Conservation (phyloP, 176 grass and related monocot species). For the Paspalum vaginatum region DNA sequence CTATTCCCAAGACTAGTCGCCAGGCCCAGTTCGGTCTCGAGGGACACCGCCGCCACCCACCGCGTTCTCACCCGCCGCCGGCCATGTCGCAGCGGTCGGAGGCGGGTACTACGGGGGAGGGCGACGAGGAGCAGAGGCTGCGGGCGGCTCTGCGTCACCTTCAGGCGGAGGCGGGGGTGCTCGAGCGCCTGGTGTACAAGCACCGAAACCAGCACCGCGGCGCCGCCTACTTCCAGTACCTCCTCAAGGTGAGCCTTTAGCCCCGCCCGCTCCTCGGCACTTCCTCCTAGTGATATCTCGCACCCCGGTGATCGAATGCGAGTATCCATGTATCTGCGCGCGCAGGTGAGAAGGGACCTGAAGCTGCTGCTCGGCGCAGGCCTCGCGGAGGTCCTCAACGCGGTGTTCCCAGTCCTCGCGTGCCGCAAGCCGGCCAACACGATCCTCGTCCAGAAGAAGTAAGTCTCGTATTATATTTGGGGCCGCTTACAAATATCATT, state of each 20-base stretch:
- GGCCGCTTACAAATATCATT: neutral
- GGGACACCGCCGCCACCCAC: neutral
- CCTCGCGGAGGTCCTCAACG: constrained; percentile 47
- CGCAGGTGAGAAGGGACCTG: constrained; percentile 67
- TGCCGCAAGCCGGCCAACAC: constrained; percentile 56
- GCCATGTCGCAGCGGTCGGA: constrained; percentile 15
- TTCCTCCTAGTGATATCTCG: neutral
- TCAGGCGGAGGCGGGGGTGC: constrained; percentile 53
- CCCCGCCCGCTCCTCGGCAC: neutral
- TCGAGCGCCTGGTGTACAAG: constrained; percentile 73
- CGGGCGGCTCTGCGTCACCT: constrained; percentile 42
- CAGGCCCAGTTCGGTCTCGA: neutral
- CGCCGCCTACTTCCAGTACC: constrained; percentile 65
- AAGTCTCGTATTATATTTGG: neutral
- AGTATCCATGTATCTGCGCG: neutral
- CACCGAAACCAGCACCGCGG: constrained; percentile 65
- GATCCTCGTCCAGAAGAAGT: constrained; percentile 49
- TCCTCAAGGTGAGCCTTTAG: constrained; percentile 51
- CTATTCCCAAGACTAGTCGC: neutral
- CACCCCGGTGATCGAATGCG: neutral
- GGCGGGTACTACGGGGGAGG: neutral
- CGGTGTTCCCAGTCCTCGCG: constrained; percentile 55
- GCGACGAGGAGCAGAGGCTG: constrained; percentile 38
- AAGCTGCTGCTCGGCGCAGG: constrained; percentile 46
- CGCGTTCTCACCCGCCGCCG: neutral